A percentile compares a stretch with the other conserved stretches of the same genome.
Evolutionary conservation across 208 protist species (phyloP).

Genomic region (Endotrypanum monterogeii): DNA sequence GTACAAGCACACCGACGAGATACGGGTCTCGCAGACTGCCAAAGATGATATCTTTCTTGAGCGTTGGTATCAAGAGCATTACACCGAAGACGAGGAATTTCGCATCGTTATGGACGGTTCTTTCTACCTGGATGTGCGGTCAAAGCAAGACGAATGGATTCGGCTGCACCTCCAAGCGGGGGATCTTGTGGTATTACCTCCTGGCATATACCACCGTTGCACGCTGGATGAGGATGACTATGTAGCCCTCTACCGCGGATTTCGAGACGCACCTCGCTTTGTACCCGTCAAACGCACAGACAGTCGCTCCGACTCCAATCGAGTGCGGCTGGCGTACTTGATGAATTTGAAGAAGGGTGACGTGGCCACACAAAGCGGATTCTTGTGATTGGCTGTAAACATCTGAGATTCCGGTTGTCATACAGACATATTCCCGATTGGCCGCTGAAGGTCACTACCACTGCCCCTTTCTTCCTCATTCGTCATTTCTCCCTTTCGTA

Average conservation of each 20-base stretch:
- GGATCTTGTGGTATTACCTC: slow-evolving; percentile 87
- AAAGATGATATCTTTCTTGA: slow-evolving; percentile 89
- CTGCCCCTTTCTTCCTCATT: background rate
- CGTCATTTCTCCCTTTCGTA: background rate
- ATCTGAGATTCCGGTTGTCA: background rate
- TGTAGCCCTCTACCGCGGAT: slow-evolving; percentile 80
- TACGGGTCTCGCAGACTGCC: slow-evolving; percentile 82
- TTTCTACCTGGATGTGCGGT: slow-evolving; percentile 92
- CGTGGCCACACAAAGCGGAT: slow-evolving; percentile 77
- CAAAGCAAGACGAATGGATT: slow-evolving; percentile 93
- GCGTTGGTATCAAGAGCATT: slow-evolving; percentile 94
- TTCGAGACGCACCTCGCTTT: slow-evolving; percentile 84
- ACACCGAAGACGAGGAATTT: slow-evolving; percentile 94
- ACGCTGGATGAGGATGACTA: slow-evolving; percentile 91
- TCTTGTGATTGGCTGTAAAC: slow-evolving; percentile 13
- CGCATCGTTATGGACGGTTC: slow-evolving; percentile 89
- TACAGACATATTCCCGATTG: background rate
- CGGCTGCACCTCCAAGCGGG: slow-evolving; percentile 75
- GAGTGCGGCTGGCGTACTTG: slow-evolving; percentile 81
- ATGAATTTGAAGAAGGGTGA: slow-evolving; percentile 90
- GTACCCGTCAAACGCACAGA: slow-evolving; percentile 78
- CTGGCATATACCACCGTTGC: slow-evolving; percentile 86
- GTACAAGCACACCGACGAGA: slow-evolving; percentile 93
- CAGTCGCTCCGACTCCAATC: slow-evolving; percentile 64
- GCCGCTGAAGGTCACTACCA: background rate